A percentile compares a stretch with the other conserved stretches of the same genome.
Evolutionary conservation across 2,329 filamentous ascomycete genomes (phyloP).

Genomic region (Sclerotinia trifoliorum): DNA sequence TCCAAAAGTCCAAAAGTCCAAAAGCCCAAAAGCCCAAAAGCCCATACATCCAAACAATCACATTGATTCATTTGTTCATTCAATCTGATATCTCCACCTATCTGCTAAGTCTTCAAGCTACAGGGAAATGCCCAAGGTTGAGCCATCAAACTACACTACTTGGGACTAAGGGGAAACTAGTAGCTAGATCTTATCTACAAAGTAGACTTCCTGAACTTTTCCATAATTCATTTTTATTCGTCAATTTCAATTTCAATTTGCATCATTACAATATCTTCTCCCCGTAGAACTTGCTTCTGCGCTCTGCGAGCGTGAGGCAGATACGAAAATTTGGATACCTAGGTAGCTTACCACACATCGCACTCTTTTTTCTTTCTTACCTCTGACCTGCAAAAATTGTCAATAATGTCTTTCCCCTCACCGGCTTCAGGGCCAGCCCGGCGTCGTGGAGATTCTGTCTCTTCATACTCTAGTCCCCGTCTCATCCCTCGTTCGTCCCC

Average conservation of each 20-base stretch:
- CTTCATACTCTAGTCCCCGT: constrained; percentile 35
- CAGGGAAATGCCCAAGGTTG: neutral
- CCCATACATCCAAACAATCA: neutral
- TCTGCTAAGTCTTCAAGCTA: neutral
- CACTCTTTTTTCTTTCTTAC: neutral
- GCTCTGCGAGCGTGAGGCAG: constrained; percentile 17
- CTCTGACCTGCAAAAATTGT: neutral
- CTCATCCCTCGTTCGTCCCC: constrained; percentile 33
- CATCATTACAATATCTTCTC: neutral
- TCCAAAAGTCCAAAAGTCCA: neutral
- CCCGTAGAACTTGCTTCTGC: neutral
- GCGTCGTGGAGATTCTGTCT: constrained; percentile 28
- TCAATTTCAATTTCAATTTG: constrained; percentile 9
- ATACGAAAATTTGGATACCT: constrained; percentile 1
- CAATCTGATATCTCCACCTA: neutral
- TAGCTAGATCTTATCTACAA: constrained; percentile 11
- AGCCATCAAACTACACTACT: neutral
- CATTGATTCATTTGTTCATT: neutral
- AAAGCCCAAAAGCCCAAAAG: neutral
- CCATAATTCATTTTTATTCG: constrained; percentile 11
- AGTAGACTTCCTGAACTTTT: constrained; percentile 5
- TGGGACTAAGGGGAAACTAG: constrained; percentile 12
- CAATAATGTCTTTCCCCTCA: constrained; percentile 34
- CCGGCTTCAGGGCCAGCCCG: constrained; percentile 30
- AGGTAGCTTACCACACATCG: neutral